Conservation (phyloP, 441 rosid species). For the Pelargonium australe region DNA sequence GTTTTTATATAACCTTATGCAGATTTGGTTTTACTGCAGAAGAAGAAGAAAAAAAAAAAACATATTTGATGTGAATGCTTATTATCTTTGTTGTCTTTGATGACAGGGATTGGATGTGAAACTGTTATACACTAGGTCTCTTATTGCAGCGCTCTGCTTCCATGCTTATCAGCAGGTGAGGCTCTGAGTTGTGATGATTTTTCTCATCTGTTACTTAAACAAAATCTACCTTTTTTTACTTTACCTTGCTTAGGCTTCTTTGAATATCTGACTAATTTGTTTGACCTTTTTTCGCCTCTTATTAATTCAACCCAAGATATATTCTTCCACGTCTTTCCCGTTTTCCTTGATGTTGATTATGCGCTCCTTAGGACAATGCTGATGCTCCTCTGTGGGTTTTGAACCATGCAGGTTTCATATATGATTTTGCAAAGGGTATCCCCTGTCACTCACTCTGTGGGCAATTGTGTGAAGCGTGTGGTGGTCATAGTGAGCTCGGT, state of each 20-base stretch:
- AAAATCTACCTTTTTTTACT: background rate
- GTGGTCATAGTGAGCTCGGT: conserved; percentile 98
- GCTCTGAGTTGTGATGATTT: conserved; percentile 4
- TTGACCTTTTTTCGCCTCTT: background rate
- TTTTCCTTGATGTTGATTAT: background rate
- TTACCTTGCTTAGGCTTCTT: background rate
- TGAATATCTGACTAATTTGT: background rate
- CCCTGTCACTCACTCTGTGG: conserved; percentile 96
- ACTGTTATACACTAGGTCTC: conserved; percentile 52
- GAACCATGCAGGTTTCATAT: conserved; percentile 65
- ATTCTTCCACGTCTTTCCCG: background rate
- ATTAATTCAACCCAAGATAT: background rate
- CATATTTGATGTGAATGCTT: background rate
- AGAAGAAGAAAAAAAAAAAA: too few species aligned
- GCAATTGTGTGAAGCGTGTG: conserved; percentile 96
- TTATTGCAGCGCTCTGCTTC: conserved; percentile 82
- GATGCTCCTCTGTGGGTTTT: background rate
- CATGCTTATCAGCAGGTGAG: conserved; percentile 98
- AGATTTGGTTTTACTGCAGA: background rate
- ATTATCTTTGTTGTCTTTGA: conserved; percentile 14
- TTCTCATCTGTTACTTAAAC: background rate
- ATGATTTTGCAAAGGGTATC: conserved; percentile 95
- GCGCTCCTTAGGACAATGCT: background rate
- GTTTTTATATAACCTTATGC: background rate
- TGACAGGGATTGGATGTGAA: conserved; percentile 78